Evolutionary conservation across 1,139 yeast genomes (phyloP).

Genomic region (Taphrina communis): DNA sequence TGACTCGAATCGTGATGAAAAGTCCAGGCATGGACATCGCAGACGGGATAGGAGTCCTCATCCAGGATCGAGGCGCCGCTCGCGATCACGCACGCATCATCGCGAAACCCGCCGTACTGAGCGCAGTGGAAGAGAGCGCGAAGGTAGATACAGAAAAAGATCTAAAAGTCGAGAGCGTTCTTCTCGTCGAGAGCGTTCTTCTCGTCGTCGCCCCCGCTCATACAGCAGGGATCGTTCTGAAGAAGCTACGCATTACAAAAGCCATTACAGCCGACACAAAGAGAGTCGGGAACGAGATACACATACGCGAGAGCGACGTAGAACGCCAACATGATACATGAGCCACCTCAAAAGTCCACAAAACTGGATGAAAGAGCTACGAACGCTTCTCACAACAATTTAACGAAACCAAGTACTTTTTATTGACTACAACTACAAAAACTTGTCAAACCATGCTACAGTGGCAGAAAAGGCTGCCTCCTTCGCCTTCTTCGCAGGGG

Average conservation of each 20-base stretch:
- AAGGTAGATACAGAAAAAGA: not conserved
- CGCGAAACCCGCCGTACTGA: not conserved
- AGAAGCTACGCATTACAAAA: not conserved
- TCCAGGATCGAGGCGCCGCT: not conserved
- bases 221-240: not conserved
- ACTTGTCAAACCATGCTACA: constrained; percentile 28
- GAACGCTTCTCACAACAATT: too few relatives aligned
- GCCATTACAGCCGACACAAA: not conserved
- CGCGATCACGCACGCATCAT: too few relatives aligned
- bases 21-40: not conserved
- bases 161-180: constrained; percentile 7
- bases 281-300: not conserved
- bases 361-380: too few relatives aligned
- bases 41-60: constrained; percentile 2
- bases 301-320: too few relatives aligned
- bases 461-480: constrained; percentile 25
- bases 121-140: not conserved
- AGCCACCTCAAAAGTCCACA: not conserved
- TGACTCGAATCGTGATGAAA: not conserved
- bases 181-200: constrained; percentile 2
- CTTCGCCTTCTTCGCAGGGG: constrained; percentile 28
- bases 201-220: constrained; percentile 1
- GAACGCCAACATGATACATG: too few relatives aligned
- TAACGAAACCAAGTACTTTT: too few relatives aligned
- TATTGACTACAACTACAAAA: not conserved